Conservation (phyloP, 331 rosid genomes). For the Stylosanthes scabra region DNA sequence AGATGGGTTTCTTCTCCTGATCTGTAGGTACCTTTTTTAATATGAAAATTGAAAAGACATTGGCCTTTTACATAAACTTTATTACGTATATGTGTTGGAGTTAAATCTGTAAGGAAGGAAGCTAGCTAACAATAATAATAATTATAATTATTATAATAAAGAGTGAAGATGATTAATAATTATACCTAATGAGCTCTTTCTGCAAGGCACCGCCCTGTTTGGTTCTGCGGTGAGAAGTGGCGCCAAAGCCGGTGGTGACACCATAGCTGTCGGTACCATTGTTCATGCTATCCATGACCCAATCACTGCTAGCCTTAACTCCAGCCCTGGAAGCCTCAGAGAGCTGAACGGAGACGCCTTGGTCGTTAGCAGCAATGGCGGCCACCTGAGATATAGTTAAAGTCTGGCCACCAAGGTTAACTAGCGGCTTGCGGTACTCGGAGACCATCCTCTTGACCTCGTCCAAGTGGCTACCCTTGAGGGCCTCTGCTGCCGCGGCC, state of each 20-base stretch:
- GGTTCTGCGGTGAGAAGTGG: constrained; percentile 81
- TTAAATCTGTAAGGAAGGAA: no score
- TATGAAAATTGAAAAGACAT: no score
- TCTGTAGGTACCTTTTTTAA: no score
- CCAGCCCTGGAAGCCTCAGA: constrained; percentile 65
- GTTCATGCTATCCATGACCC: constrained; percentile 81
- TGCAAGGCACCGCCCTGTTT: constrained; percentile 86
- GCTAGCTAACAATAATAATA: not conserved
- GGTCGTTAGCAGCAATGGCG: constrained; percentile 54
- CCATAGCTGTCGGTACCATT: constrained; percentile 80
- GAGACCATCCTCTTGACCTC: constrained; percentile 89
- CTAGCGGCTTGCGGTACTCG: constrained; percentile 65
- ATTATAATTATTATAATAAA: no score
- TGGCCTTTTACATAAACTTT: no score
- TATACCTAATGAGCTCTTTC: constrained; percentile 68
- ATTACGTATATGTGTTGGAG: no score
- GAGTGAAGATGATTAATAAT: no score
- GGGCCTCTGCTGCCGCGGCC: constrained; percentile 59
- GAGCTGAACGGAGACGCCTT: constrained; percentile 61
- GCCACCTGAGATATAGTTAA: constrained; percentile 81
- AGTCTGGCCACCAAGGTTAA: constrained; percentile 65
- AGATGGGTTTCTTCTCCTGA: no score
- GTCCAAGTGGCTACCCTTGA: constrained; percentile 71
- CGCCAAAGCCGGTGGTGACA: constrained; percentile 90
- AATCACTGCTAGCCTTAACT: constrained; percentile 85